phyloP scores from a whole-genome alignment of 306 rosid genomes.

The Prunus davidiana region DNA sequence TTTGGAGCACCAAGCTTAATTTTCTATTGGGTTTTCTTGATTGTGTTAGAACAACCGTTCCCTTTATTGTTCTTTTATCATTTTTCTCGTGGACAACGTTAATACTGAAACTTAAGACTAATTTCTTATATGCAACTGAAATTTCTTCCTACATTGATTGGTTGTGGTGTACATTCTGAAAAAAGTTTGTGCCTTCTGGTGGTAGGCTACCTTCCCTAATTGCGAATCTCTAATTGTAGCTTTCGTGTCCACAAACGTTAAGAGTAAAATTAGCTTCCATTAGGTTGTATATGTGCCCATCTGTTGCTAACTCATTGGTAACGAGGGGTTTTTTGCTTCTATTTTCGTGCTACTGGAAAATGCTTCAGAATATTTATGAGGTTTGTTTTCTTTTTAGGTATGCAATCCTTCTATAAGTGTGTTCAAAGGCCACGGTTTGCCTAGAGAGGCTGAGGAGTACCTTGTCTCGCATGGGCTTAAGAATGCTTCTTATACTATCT shows the following conservation, averaged over 20 bases:
- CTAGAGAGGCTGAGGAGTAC: slow-evolving; percentile 56
- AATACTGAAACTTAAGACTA: not conserved
- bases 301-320: not conserved
- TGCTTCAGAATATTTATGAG: not conserved
- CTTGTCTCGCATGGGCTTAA: slow-evolving; percentile 67
- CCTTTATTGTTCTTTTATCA: not conserved
- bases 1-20: not conserved
- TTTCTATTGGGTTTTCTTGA: not conserved
- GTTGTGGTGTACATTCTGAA: not conserved
- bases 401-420: slow-evolving; percentile 44
- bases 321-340: not conserved
- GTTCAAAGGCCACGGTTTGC: slow-evolving; percentile 64
- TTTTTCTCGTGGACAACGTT: not conserved
- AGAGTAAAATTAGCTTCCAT: not conserved
- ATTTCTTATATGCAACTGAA: not conserved
- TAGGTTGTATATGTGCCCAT: not conserved
- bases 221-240: not conserved
- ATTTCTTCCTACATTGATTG: slow-evolving; percentile 1
- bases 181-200: not conserved
- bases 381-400: slow-evolving; percentile 39
- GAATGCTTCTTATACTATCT: slow-evolving; percentile 58
- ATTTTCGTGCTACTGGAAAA: not conserved
- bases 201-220: not conserved
- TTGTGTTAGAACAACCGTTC: not conserved
- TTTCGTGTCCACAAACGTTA: not conserved